phyloP scores from a whole-genome alignment of 2,329 filamentous ascomycete species.

The Sphaerulina vaccinii region DNA sequence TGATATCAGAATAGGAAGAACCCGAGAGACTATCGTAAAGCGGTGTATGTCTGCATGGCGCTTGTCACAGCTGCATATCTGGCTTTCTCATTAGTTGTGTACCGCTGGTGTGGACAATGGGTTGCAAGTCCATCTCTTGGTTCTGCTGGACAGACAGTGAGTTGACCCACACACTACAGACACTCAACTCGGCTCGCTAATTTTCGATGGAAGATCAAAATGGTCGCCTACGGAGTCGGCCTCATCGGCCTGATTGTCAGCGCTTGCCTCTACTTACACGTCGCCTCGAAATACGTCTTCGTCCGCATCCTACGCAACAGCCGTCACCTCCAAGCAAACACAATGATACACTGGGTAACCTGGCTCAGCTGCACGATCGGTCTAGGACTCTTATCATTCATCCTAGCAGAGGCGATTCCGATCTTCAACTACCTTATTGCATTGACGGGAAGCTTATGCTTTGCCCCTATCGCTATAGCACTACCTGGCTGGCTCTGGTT shows the following conservation, averaged over 20 bases:
- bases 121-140: slow-evolving; percentile 63
- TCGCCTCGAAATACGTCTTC: slow-evolving; percentile 57
- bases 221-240: slow-evolving; percentile 60
- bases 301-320: slow-evolving; percentile 55
- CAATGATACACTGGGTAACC: slow-evolving; percentile 51
- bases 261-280: slow-evolving; percentile 49
- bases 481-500: slow-evolving; percentile 54
- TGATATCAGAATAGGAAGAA: slow-evolving; percentile 34
- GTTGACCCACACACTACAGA: too few species aligned
- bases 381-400: slow-evolving; percentile 47
- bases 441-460: slow-evolving; percentile 51
- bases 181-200: too few species aligned
- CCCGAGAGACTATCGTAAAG: slow-evolving; percentile 60
- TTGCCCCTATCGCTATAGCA: slow-evolving; percentile 51
- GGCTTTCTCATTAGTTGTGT: slow-evolving; percentile 60
- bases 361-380: slow-evolving; percentile 51
- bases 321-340: slow-evolving; percentile 53
- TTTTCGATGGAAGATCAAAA: slow-evolving; percentile 59
- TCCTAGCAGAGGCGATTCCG: slow-evolving; percentile 55
- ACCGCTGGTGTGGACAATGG: slow-evolving; percentile 62
- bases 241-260: slow-evolving; percentile 56
- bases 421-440: slow-evolving; percentile 56
- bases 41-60: slow-evolving; percentile 59
- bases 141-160: slow-evolving; percentile 54
- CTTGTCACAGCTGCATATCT: slow-evolving; percentile 59